Conservation (phyloP, 352 stramenopile species). For the Phytophthora capsici region DNA sequence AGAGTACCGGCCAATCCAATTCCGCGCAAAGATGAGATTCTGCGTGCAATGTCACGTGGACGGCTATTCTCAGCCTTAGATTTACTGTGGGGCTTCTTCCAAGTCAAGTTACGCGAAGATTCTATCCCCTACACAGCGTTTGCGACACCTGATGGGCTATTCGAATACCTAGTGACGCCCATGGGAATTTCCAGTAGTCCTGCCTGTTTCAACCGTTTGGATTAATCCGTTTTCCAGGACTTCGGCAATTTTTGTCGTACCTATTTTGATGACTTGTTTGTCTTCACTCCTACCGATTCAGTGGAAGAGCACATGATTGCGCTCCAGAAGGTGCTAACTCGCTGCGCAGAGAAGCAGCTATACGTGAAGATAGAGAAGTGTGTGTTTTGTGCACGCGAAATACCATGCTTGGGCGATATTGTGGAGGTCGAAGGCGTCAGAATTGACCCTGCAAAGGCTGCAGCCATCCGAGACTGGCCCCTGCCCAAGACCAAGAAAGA, state of each 20-base stretch:
- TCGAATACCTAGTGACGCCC: neutral
- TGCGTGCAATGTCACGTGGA: neutral
- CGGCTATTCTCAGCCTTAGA: neutral
- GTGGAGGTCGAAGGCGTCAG: neutral
- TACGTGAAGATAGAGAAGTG: constrained; percentile 16
- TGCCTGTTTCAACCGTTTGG: constrained; percentile 1
- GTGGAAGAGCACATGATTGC: constrained; percentile 3
- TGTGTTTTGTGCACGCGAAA: constrained; percentile 13
- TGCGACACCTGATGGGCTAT: neutral
- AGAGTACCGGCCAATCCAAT: neutral
- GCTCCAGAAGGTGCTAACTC: neutral
- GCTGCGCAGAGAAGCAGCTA: neutral
- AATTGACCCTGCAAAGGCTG: constrained; percentile 7
- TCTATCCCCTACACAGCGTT: constrained; percentile 6
- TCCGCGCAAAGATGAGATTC: constrained; percentile 2
- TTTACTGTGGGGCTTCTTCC: constrained; percentile 1
- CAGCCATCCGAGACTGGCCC: neutral
- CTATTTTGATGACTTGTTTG: constrained; percentile 12
- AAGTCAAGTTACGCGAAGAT: too few species aligned
- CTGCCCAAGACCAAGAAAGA: neutral
- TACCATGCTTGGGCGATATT: neutral
- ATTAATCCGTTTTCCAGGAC: neutral
- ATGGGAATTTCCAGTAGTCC: constrained; percentile 12
- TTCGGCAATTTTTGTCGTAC: neutral
- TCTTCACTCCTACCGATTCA: neutral